Base-by-base conservation (phyloP, 495 filamentous ascomycete genomes). In the Aspergillus wentii region DNA sequence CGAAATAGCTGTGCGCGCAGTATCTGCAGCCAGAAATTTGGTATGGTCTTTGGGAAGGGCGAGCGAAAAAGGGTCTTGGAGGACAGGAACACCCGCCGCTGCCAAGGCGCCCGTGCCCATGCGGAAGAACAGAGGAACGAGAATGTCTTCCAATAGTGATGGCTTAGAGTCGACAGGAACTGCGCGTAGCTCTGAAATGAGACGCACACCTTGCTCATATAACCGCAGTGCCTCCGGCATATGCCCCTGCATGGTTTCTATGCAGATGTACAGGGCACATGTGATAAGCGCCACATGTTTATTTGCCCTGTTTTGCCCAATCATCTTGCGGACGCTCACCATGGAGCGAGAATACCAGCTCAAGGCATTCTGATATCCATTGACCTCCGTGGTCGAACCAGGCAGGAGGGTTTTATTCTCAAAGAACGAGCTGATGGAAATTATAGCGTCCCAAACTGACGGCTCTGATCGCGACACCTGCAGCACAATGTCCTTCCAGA, bases 361-460 rank as follows among this genome's bases (percentile, higher is more conserved):
- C 33, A 69, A 39, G 0, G 62, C 63, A 30, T 67, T 57, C 33
- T 74, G 74, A 27, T 69, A 66, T 19, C 56, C 59, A 38, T 38
- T 46, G 1, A 72, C 22, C 22, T 25, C 10, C 10, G 22, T 5
- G 10, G 10, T 10, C 5, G 22, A 10, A 10, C 10, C 22, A 57
- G 15, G 53, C 48, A 13, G 51, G 54, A 32, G 33, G 52, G 43
- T 43, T 48, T 31, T 13, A 27, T 38, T 52, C 30, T 66, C 75
- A 42, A 77, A 76, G 11, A 81, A 53, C 7, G 72, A 66, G 52
- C 74, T 74, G 18, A 82, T 66, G 8, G 63, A 48, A 31, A 61
- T 66, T 35, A 81, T 71, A 19, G 77, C 78, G 48, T 81, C 76
- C 53, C 75, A 75, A 1, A 81, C 68, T 0, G 76, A 75, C 0